Percentiles rank a stretch among this genome's conserved stretches.
These are phyloP conservation scores for Talaromyces adpressus DNA, from an alignment of 495 filamentous ascomycete species.

Conservation along the genomic window DNA sequence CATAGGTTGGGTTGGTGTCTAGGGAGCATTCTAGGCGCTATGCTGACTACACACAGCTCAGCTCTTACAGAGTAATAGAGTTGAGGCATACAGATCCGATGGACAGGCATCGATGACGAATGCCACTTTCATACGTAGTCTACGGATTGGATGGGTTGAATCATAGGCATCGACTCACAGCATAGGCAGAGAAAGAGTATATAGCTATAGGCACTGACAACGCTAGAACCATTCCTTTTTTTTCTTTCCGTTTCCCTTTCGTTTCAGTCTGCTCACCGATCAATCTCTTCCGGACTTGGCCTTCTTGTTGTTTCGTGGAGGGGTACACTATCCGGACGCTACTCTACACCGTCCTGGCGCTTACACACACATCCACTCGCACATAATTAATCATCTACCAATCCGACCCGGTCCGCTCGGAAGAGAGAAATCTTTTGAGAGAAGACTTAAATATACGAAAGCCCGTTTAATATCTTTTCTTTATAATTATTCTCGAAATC, in stretches of 20 bases:
- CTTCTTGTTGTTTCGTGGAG: background rate
- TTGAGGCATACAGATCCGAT: background rate
- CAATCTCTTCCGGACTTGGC: background rate
- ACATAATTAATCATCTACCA: conserved; percentile 1
- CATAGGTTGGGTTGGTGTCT: too few relatives aligned
- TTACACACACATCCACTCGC: background rate
- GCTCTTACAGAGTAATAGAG: background rate
- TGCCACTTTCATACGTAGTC: background rate
- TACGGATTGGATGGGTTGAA: background rate
- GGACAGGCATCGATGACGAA: background rate
- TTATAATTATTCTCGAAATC: background rate
- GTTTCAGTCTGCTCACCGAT: background rate
- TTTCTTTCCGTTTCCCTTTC: background rate
- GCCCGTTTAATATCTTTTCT: background rate
- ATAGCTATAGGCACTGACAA: background rate
- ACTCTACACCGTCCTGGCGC: background rate
- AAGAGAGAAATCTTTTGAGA: background rate
- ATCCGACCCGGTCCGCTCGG: background rate
- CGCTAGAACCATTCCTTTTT: background rate
- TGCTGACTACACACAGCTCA: background rate
- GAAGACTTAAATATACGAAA: background rate
- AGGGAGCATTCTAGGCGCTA: background rate
- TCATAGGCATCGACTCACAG: background rate
- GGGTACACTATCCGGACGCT: background rate
- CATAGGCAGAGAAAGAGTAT: background rate